Evolutionary conservation across 108 stramenopile genomes (phyloP).

Genomic region (Nitzschia palea): DNA sequence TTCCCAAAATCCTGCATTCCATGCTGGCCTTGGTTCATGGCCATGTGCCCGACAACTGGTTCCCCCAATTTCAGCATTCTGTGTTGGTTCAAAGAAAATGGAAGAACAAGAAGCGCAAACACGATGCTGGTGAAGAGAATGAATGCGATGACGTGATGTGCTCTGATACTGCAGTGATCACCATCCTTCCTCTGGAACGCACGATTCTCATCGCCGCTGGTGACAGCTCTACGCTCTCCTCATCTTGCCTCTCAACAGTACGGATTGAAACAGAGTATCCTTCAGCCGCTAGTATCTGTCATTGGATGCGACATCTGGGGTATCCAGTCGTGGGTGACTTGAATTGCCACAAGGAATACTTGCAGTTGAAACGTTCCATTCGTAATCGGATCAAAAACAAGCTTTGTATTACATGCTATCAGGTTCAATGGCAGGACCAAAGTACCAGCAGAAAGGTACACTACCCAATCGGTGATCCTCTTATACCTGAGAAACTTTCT

Average conservation of each 20-base stretch:
- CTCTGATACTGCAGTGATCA: neutral
- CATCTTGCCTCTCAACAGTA: constrained; percentile 18
- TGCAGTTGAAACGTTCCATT: constrained; percentile 48
- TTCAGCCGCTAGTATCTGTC: constrained; percentile 37
- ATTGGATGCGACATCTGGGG: constrained; percentile 47
- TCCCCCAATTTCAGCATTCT: constrained; percentile 18
- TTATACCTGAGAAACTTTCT: constrained; percentile 23
- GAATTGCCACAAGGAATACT: constrained; percentile 51
- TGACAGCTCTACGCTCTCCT: no score
- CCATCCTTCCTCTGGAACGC: neutral
- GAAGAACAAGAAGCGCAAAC: constrained; percentile 13
- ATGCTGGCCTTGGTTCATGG: constrained; percentile 59
- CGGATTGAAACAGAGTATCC: constrained; percentile 20
- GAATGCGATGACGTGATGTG: neutral
- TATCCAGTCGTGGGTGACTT: constrained; percentile 66
- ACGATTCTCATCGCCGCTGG: neutral
- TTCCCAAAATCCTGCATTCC: constrained; percentile 18
- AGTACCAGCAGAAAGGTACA: constrained; percentile 2
- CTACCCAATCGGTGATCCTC: no score
- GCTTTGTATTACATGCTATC: constrained; percentile 57
- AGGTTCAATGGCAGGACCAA: constrained; percentile 6
- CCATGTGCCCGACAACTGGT: constrained; percentile 40
- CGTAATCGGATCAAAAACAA: constrained; percentile 65
- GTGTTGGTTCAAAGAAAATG: constrained; percentile 42
- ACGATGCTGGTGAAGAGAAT: constrained; percentile 30